Base-by-base conservation (phyloP, 306 rosid genomes). In the Quercus bicolor region DNA sequence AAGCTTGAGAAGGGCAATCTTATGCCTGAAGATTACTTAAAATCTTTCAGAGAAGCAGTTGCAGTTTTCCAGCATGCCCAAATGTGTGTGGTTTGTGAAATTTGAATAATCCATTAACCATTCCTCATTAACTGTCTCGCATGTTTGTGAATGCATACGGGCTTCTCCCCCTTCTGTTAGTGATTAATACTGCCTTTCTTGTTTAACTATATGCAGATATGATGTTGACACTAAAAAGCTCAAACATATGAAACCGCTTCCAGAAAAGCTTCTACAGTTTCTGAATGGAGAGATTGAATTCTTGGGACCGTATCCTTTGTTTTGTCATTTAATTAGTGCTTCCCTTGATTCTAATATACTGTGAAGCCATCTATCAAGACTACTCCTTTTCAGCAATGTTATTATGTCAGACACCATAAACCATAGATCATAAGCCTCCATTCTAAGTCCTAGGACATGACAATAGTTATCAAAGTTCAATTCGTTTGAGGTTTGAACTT, bases 221-320 rank as follows among this genome's bases (percentile, higher is more conserved):
- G 98, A 94, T 84, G 52, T 77, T 66, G 72, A 80, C 20, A 68
- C 78, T 66, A 92, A 90, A 85, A 89, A 76, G 73, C 97, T 94
- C 75, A 91, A 77, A 83, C 97, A 91, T 76, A 81, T 92, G 89
- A 91, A 77, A 72, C 97, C 93, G 20, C 84, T 94, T 82, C 87
- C 95, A 2, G 73, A 74, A 70, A 54, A 75, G 54, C 88, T 87
- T 82, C 86, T 87, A 3, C 84, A 86, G 75, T 88, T 87, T 75
- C 84, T 86, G 64, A 86, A 85, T 24, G 86, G 91, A 78, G 86
- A 87, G 55, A 83, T 91, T 31, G 92, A 91, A 81, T 94, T 92
- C 78, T 82, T 94, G 85, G 98, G 98, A 85, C 98, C 91, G 97
- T 92, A 94, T 94, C 98, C 94, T 88, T 74, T 34, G 40, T 51